phyloP scores from a whole-genome alignment of 371 early-diverging fungal species.

The Circinella minor region DNA sequence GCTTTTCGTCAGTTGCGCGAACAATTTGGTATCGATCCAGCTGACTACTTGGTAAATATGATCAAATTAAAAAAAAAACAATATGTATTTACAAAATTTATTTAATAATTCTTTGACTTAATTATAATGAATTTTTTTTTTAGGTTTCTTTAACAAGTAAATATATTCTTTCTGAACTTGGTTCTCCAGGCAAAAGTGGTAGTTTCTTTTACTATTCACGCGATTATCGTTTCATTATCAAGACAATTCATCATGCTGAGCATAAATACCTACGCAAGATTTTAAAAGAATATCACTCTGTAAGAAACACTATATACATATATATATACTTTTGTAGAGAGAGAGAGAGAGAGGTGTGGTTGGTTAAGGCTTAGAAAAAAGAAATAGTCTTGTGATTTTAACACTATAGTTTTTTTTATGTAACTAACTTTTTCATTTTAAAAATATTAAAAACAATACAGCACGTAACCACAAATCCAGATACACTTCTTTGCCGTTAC shows the following conservation, averaged over 20 bases:
- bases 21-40: conserved; percentile 87
- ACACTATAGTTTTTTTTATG: no score
- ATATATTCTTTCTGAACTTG: conserved; percentile 95
- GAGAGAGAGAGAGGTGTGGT: not conserved
- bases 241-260: conserved; percentile 95
- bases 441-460: conserved; percentile 30
- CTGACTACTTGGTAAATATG: conserved; percentile 85
- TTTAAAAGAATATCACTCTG: conserved; percentile 84
- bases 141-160: conserved; percentile 93
- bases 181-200: conserved; percentile 96
- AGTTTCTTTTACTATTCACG: conserved; percentile 97
- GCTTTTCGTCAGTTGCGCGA: conserved; percentile 92
- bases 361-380: not conserved
- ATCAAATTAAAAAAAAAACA: not conserved
- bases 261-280: conserved; percentile 92
- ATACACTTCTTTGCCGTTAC: conserved; percentile 92
- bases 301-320: conserved; percentile 32
- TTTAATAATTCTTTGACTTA: not conserved
- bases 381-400: not conserved
- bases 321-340: not conserved
- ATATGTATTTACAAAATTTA: not conserved
- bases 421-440: no score
- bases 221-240: conserved; percentile 98
- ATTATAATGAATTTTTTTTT: conserved; percentile 2
- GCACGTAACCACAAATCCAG: conserved; percentile 88